Evolutionary conservation across 164 flowering plant genomes (phyloP).

Genomic region (Magnolia changhungtana): DNA sequence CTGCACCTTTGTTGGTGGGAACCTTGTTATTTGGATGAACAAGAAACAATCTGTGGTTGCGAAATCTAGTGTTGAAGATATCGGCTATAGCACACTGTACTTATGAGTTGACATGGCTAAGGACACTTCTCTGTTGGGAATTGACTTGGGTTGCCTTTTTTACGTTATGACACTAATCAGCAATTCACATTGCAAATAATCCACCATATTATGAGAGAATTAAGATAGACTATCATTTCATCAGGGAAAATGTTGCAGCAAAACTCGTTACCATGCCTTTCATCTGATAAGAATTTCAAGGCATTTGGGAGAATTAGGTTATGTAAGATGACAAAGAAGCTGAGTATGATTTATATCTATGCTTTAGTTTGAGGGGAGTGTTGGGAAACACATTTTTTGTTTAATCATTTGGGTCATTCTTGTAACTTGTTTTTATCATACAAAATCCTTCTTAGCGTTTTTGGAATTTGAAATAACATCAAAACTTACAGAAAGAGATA

Average conservation of each 20-base stretch:
- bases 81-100: neutral
- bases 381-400: no score
- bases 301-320: no score
- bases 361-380: no score
- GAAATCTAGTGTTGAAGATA: neutral
- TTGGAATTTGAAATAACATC: no score
- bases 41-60: neutral
- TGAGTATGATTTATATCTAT: no score
- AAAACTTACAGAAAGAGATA: no score
- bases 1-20: constrained; percentile 2
- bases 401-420: no score
- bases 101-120: neutral
- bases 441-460: no score
- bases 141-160: neutral
- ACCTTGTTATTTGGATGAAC: neutral
- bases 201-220: neutral
- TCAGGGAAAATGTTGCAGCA: neutral
- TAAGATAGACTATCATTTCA: neutral
- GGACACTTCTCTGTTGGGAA: neutral
- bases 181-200: neutral
- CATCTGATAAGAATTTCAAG: no score
- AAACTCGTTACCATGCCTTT: no score
- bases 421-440: no score
- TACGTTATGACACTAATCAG: neutral
- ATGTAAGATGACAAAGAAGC: no score